Evolutionary conservation across 1,139 yeast species (phyloP).

Genomic region (Ogataea hybrid): DNA sequence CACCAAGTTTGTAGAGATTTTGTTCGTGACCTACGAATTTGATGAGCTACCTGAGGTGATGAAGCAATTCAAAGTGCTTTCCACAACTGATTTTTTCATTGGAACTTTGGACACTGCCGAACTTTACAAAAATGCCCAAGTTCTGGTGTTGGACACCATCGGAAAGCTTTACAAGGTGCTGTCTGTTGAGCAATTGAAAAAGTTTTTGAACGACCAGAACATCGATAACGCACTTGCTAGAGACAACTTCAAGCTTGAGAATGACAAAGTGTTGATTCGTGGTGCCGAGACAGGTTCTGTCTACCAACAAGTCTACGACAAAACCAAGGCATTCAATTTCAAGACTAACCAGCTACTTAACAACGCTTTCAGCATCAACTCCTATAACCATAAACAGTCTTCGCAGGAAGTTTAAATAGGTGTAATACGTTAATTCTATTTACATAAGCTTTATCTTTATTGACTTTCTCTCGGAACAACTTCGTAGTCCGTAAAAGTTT

Average conservation of each 20-base stretch:
- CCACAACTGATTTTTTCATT: constrained; percentile 55
- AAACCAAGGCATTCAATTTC: constrained; percentile 57
- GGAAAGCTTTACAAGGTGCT: constrained; percentile 26
- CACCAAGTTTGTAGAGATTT: constrained; percentile 50
- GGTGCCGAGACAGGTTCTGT: constrained; percentile 44
- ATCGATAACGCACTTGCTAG: constrained; percentile 9
- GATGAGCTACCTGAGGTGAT: constrained; percentile 48
- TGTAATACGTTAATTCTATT: constrained; percentile 11
- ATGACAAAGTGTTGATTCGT: constrained; percentile 38
- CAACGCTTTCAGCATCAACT: constrained; percentile 31
- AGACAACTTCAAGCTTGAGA: constrained; percentile 14
- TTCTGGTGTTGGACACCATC: constrained; percentile 24
- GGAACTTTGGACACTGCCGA: constrained; percentile 30
- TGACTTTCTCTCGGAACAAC: constrained; percentile 31
- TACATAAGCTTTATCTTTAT: constrained; percentile 2
- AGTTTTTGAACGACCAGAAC: constrained; percentile 16
- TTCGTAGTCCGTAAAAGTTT: constrained; percentile 26
- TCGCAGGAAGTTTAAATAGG: constrained; percentile 10
- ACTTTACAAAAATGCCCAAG: constrained; percentile 23
- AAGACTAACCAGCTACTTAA: constrained; percentile 52
- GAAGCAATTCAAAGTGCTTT: constrained; percentile 42
- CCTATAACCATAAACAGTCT: constrained; percentile 11
- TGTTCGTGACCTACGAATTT: constrained; percentile 56
- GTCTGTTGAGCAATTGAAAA: constrained; percentile 19
- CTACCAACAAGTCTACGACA: constrained; percentile 58